Percentiles rank a stretch among this genome's conserved stretches.
Evolutionary conservation across 1,139 yeast genomes (phyloP).

Genomic region (Scheffersomyces lignicola): DNA sequence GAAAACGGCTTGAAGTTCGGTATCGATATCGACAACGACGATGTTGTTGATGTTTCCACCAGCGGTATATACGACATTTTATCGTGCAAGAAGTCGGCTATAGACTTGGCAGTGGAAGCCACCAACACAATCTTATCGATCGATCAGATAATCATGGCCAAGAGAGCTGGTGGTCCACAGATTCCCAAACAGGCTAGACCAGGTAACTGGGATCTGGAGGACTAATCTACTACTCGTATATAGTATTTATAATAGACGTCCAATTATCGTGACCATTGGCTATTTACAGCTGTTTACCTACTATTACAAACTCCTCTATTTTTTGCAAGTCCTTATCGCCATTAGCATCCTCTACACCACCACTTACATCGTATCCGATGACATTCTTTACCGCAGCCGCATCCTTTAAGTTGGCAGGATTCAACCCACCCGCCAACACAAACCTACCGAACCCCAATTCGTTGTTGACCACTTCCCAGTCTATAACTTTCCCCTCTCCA

Average conservation of each 20-base stretch:
- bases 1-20: constrained; percentile 32
- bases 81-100: constrained; percentile 81
- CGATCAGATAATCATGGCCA: constrained; percentile 91
- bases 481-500: constrained; percentile 80
- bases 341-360: constrained; percentile 78
- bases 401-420: constrained; percentile 62
- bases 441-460: constrained; percentile 42
- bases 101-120: constrained; percentile 93
- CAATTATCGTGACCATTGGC: not conserved
- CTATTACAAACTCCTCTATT: constrained; percentile 54
- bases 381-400: constrained; percentile 54
- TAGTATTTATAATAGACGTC: constrained; percentile 1
- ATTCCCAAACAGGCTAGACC: constrained; percentile 87
- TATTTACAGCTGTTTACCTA: constrained; percentile 30
- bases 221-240: constrained; percentile 34
- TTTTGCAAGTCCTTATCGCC: constrained; percentile 71
- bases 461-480: constrained; percentile 55
- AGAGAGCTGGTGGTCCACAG: constrained; percentile 95
- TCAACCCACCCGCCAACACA: constrained; percentile 87
- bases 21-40: constrained; percentile 73
- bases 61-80: constrained; percentile 78
- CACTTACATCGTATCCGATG: constrained; percentile 91
- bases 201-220: constrained; percentile 98
- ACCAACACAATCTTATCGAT: constrained; percentile 87
- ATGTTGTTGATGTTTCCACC: constrained; percentile 67